Evolutionary conservation across 345 rosid species (phyloP), one percentile per base, ranked within the genome.

Genomic region (Salix caprea): DNA sequence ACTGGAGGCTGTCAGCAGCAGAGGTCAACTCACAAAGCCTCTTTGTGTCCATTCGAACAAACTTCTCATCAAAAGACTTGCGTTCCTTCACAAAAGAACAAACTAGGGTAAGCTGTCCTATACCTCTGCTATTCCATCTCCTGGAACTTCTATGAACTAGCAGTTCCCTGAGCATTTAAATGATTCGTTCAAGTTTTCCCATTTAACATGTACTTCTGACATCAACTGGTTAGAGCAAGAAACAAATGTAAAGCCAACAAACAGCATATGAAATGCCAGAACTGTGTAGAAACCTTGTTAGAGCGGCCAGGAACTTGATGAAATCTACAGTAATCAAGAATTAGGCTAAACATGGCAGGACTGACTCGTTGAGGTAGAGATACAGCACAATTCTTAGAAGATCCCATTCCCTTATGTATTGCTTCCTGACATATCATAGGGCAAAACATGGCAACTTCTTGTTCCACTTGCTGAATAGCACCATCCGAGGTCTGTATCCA

Each of bases 1-100:
- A 82, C 84, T 92, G 97, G 80, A 94, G 94, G 86, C 97, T 90
- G 74, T 90, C 97, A 61, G 97, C 97, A 44, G 98, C 98, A 74
- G 97, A 90, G 48, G 94, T 91, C 91, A 94, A 82, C 85, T 92
- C 98, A 86, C 97, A 93, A 9, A 94, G 91, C 86, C 85, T 90
- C 80, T 90, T 92, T 69, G 94, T 90, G 74, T 91, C 97, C 97
- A 92, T 90, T 70, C 97, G 88, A 76, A 91, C 86, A 72, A 92
- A 92, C 84, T 83, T 94, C 74, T 94, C 97, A 74, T 92, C 97
- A 83, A 85, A 94, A 73, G 87, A 83, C 80, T 91, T 94, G 69
- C 90, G 89, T 75, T 94, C 98, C 98, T 92, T 80, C 7, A 66
- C 32, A 82, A 39, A 74, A 76, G 30, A 75, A 66, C 65, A 65